Conservation (phyloP, 2,329 filamentous ascomycete genomes). For the Exophiala sp. region DNA sequence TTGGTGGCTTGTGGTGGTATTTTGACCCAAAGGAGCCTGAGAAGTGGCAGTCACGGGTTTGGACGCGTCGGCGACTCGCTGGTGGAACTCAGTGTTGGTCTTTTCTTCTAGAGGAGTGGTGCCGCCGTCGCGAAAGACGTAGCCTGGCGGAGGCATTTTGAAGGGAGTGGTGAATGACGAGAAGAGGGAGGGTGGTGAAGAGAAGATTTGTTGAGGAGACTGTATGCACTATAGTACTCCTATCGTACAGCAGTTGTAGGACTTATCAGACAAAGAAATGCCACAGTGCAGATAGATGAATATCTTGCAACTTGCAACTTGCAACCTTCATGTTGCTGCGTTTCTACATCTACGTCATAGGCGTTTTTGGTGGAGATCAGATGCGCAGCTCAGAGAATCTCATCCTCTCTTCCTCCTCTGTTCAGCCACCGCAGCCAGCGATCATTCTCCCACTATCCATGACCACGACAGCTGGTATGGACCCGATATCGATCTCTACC, state of each 20-base stretch:
- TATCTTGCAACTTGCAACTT: too few species aligned
- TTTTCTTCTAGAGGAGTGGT: slow-evolving; percentile 29
- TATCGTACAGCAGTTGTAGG: too few species aligned
- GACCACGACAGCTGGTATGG: not conserved
- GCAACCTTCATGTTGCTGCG: too few species aligned
- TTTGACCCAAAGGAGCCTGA: slow-evolving; percentile 26
- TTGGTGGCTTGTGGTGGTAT: slow-evolving; percentile 41
- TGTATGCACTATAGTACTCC: too few species aligned
- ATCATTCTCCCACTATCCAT: not conserved
- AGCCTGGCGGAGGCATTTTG: slow-evolving; percentile 33
- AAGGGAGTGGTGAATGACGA: not conserved
- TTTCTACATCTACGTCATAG: slow-evolving; percentile 10
- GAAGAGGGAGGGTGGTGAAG: not conserved
- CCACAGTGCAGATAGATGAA: not conserved
- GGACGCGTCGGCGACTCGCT: slow-evolving; percentile 20
- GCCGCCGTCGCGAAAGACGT: slow-evolving; percentile 33
- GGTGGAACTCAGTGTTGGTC: slow-evolving; percentile 18
- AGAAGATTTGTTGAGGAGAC: not conserved
- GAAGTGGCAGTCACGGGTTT: slow-evolving; percentile 19
- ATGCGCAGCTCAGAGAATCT: too few species aligned
- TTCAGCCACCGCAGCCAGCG: not conserved
- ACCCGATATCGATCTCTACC: not conserved
- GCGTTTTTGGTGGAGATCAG: not conserved
- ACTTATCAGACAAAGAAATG: not conserved
- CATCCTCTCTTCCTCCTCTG: too few species aligned